Base-by-base conservation (phyloP, 352 stramenopile species). In the Phytopythium boreale region DNA sequence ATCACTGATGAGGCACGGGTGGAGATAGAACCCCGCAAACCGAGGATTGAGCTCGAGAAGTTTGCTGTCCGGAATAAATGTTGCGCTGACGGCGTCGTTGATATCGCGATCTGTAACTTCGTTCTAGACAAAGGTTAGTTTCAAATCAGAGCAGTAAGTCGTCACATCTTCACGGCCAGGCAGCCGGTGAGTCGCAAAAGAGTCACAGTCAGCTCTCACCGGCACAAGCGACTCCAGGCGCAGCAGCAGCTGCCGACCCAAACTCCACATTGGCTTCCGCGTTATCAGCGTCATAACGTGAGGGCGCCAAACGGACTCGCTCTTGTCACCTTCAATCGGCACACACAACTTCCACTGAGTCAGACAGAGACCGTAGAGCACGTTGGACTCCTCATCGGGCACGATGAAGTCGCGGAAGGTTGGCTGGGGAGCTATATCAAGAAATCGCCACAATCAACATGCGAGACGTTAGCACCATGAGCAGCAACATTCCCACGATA, bases 401-500 rank as follows among this genome's bases (percentile, higher is more conserved):
- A 83, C 15, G 56, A 84, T 55, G 53, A 89, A 88, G n/a, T 78
- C 72, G 36, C 82, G 78, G 19, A 87, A 70, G 0, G 67, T 66
- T 2, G 72, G 29, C 24, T 64, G 68, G 0, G 75, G 72, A 14
- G 63, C 72, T 82, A 37, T 29, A 10, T 11, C 3, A 39, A 22
- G n/a, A 11, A n/a, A 11, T n/a, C 39, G 36, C 34, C 3, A 8
- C 24, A 17, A n/a, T n/a, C 53, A 59, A 5, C 22, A 9, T 17
- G 20, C 7, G 41, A 46, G 7, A 22, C 34, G 34, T 39, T 39
- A 39, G 34, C 11, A 7, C 1, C 10, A 11, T 7, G 41, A 46
- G 17, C 1, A 20, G 41, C 17, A 22, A 46, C n/a, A 2, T n/a
- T 7, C 15, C n/a, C 39, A 46, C 39, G 39, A 46, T 6, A n/a